phyloP scores from a whole-genome alignment of 1,139 yeast species.

The Lodderomyces elongisporus region DNA sequence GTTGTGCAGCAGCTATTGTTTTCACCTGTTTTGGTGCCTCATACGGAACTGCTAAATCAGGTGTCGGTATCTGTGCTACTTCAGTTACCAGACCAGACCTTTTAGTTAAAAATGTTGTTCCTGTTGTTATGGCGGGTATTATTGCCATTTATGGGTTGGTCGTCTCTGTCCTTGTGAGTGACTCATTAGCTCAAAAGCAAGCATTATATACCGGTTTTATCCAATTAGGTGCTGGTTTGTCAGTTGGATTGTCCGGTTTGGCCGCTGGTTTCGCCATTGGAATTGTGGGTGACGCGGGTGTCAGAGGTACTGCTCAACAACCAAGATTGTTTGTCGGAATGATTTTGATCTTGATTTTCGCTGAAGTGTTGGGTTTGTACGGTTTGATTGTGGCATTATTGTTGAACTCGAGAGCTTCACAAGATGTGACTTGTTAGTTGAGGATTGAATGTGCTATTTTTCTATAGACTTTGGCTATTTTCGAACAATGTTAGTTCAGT shows the following conservation, averaged over 20 bases:
- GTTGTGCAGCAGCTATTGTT: constrained; percentile 98
- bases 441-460: no score
- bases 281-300: constrained; percentile 98
- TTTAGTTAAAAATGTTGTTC: constrained; percentile 84
- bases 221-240: constrained; percentile 96
- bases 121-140: constrained; percentile 99
- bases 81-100: constrained; percentile 96
- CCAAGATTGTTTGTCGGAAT: constrained; percentile 94
- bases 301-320: constrained; percentile 93
- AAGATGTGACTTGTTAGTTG: constrained; percentile 83
- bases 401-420: constrained; percentile 95
- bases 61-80: constrained; percentile 99
- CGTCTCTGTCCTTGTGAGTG: constrained; percentile 91
- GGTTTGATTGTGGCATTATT: constrained; percentile 97
- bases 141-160: constrained; percentile 98
- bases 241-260: constrained; percentile 95
- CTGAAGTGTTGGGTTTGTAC: constrained; percentile 94
- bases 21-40: constrained; percentile 99
- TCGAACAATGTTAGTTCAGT: no score
- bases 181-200: constrained; percentile 82
- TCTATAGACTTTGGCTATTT: no score
- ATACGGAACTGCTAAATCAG: constrained; percentile 98
- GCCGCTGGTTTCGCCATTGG: constrained; percentile 99
- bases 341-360: constrained; percentile 92
- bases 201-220: constrained; percentile 90